Evolutionary conservation across 129 eudicot species (phyloP), one percentile per base, ranked within the genome.

Genomic region (Flaveria linearis): DNA sequence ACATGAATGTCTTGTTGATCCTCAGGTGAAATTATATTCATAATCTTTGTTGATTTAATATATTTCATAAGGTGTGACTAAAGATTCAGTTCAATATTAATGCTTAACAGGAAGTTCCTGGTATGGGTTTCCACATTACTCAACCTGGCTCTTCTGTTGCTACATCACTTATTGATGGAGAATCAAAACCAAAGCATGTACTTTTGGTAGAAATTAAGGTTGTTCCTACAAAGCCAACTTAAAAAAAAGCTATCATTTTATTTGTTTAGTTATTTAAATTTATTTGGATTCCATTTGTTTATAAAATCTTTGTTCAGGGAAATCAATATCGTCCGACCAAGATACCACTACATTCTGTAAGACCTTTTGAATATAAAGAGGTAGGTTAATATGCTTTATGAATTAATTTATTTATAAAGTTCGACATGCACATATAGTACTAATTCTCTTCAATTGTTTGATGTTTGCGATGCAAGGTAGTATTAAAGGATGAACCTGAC

Each of bases 101-200:
- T 86, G 87, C 70, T 46, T 83, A 49, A 73, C 82, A 95, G 99
- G 99, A 95, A 86, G 97, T 91, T 86, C 85, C 99, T 45, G 99
- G 99, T 50, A 95, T 95, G 99, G 99, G 99, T 61, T 95, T 95
- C 82, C 99, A 95, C 87, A 91, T 95, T 43, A 95, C 97, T 72
- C 99, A 95, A 82, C 99, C 99, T 70, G 99, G 99, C 76, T 95
- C 99, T 74, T 95, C 99, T 60, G 91, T 95, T 70, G 99, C 99
- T 67, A 95, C 99, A 73, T 95, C 99, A 39, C 86, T 95, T 62
- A 91, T 91, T 43, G 96, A 91, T 61, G 99, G 99, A 71, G 99
- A 95, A 82, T 95, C 99, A 73, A 95, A 91, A 82, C 96, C 96
- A 46, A 95, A 95, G 75, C 99, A 95, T 84, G 99, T 88, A 55